phyloP scores from a whole-genome alignment of 352 stramenopile species.

The Globisporangium solare region DNA sequence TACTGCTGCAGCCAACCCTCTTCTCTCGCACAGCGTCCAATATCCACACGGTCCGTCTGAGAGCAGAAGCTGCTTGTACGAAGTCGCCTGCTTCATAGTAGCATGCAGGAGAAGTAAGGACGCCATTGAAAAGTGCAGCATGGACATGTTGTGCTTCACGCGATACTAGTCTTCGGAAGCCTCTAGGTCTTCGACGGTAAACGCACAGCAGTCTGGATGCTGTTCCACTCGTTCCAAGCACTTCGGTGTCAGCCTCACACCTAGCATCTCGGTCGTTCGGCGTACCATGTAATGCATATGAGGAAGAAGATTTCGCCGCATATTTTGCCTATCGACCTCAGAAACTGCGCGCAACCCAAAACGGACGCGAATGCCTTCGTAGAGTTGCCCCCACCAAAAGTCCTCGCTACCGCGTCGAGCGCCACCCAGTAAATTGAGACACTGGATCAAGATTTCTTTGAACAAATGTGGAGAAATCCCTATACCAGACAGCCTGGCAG shows the following conservation, averaged over 20 bases:
- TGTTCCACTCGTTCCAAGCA: slow-evolving; percentile 41
- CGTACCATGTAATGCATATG: slow-evolving; percentile 48
- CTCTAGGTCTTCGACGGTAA: slow-evolving; percentile 72
- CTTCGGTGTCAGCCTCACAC: slow-evolving; percentile 31
- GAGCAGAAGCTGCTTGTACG: slow-evolving; percentile 78
- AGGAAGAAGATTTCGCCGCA: slow-evolving; percentile 50
- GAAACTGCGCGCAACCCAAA: slow-evolving; percentile 69
- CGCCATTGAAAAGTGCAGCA: slow-evolving; percentile 87
- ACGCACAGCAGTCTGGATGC: slow-evolving; percentile 64
- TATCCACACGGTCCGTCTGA: slow-evolving; percentile 71
- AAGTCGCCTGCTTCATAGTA: slow-evolving; percentile 65
- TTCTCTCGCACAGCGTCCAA: slow-evolving; percentile 84
- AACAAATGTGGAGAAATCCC: slow-evolving; percentile 41
- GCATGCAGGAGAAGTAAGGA: slow-evolving; percentile 76
- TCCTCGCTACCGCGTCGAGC: slow-evolving; percentile 47
- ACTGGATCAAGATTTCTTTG: slow-evolving; percentile 43
- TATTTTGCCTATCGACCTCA: slow-evolving; percentile 73
- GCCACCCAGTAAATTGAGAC: slow-evolving; percentile 70
- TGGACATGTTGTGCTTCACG: slow-evolving; percentile 81
- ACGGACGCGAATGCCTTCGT: slow-evolving; percentile 62
- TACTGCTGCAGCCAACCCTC: slow-evolving; percentile 49
- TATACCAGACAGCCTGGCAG: slow-evolving; percentile 25
- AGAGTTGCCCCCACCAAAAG: slow-evolving; percentile 73
- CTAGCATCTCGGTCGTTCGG: slow-evolving; percentile 51
- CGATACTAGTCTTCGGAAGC: slow-evolving; percentile 28